Evolutionary conservation across 192 early-diverging fungal species (phyloP), one percentile per base, ranked within the genome.

Genomic region (Glomus cerebriforme): DNA sequence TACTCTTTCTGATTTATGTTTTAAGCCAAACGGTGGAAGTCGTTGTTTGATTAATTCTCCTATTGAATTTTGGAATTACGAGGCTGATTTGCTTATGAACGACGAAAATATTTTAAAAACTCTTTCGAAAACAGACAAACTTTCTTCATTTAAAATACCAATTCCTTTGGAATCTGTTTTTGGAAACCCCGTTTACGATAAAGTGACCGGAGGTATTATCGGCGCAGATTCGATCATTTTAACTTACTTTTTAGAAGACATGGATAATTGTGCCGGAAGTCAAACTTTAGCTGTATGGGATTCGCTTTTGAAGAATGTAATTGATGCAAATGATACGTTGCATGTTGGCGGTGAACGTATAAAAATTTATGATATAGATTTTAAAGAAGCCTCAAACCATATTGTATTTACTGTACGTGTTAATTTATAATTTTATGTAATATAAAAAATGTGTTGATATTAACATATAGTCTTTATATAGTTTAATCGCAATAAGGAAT

Each of bases 1-100:
- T 27, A 32, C 65, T 58, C 67, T 68, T 80, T 10, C 59, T 67
- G 7, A 26, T 64, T 64, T 73, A 8, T 19, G 58, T 27, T 75
- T 62, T 32, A 75, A 75, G 29, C 73, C 81, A 24, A 59, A 35
- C 15, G 43, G 54, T 27, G 68, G 66, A 26, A 62, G 66, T 9
- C 39, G 59, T 62, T 93, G 92, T 69, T 58, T 93, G 5, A 80
- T 91, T 2, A 88, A 93, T 75, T 90, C 89, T 19, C 88, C 90
- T 10, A 79, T 90, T 10, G 85, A 87, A 32, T 88, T 82, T 71
- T 89, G 90, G 85, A 62, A 73, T 2, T 63, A 79, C 63, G 62
- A 67, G 29, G 26, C 59, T 31, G 13, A 67, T 32, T 15, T 17
- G 17, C 32, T 75, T 32, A 9, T 34, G 32, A 43, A 32, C 7